Base-by-base conservation (phyloP, 306 rosid species). In the Rosa rugosa region DNA sequence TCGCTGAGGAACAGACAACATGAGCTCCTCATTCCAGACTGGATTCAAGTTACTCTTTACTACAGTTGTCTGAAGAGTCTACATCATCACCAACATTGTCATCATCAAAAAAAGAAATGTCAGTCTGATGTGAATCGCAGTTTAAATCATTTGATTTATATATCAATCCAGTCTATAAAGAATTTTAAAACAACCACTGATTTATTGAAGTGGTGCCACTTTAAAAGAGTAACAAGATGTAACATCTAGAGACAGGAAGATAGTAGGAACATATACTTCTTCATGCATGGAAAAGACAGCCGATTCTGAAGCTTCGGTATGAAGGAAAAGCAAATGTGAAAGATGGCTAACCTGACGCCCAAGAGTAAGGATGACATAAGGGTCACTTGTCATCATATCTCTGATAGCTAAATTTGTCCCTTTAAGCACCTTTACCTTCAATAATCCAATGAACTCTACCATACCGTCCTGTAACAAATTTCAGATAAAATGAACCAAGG, bases 331-430 rank as follows among this genome's bases (percentile, higher is more conserved):
- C 63, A 71, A 44, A 38, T 38, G 67, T 64, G 76, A 44, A 77
- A 25, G 34, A 72, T 70, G 68, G 82, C 87, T 74, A 80, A 93
- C 99, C 99, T 96, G 98, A 41, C 83, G 76, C 69, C 98, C 99
- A 71, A 96, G 96, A 83, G 59, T 90, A 84, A 96, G 86, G 86
- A 96, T 57, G 72, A 96, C 98, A 81, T 96, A 96, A 27, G 99
- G 99, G 84, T 96, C 99, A 71, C 99, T 96, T 68, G 99, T 45
- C 96, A 87, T 90, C 92, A 96, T 96, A 81, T 96, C 99, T 76
- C 99, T 87, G 79, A 96, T 76, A 45, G 99, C 99, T 86, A 96
- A 90, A 89, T 91, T 70, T 76, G 90, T 89, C 80, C 99, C 99
- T 86, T 83, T 90, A 51, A 90, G 71, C 84, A 96, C 97, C 85